A percentile compares a stretch with the other conserved stretches of the same genome.
Evolutionary conservation across 1,284 basidiomycete genomes (phyloP).

Genomic region (Naganishia albida): DNA sequence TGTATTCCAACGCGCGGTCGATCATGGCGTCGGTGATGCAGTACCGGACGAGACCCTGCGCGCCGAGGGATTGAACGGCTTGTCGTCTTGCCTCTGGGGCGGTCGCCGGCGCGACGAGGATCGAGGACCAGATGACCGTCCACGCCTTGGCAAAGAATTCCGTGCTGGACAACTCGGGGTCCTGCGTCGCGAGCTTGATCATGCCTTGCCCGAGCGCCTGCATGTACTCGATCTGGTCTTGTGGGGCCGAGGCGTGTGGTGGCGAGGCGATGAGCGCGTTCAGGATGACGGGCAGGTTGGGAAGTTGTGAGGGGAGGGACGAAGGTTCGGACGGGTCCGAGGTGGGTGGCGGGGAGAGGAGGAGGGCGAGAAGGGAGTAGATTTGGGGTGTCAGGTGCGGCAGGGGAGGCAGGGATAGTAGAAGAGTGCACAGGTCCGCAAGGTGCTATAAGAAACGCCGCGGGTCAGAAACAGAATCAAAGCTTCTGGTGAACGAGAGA

Average conservation of each 20-base stretch:
- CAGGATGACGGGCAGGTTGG: constrained; percentile 67
- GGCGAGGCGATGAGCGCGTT: constrained; percentile 71
- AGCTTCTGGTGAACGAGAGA: background rate
- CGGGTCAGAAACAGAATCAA: background rate
- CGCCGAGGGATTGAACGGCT: constrained; percentile 63
- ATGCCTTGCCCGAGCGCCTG: constrained; percentile 58
- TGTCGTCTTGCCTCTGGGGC: constrained; percentile 56
- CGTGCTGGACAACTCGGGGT: constrained; percentile 43
- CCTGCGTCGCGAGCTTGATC: constrained; percentile 51
- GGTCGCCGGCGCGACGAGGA: constrained; percentile 52
- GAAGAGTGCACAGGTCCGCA: constrained; percentile 65
- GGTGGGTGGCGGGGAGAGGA: constrained; percentile 61
- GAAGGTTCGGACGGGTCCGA: constrained; percentile 43
- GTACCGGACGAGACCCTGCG: constrained; percentile 62
- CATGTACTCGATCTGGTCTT: constrained; percentile 58
- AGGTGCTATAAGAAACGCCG: constrained; percentile 60
- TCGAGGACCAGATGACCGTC: constrained; percentile 72
- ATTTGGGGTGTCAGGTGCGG: constrained; percentile 79
- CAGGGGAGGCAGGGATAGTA: constrained; percentile 77
- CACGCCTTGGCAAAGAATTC: constrained; percentile 66
- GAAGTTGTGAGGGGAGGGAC: constrained; percentile 37
- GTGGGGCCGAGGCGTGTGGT: constrained; percentile 61
- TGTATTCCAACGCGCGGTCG: constrained; percentile 56
- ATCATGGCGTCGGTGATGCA: constrained; percentile 71
- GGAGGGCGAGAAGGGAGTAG: constrained; percentile 74